Evolutionary conservation across 2,329 filamentous ascomycete genomes (phyloP), one percentile per base, ranked within the genome.

Genomic region (Bipolaris victoriae): DNA sequence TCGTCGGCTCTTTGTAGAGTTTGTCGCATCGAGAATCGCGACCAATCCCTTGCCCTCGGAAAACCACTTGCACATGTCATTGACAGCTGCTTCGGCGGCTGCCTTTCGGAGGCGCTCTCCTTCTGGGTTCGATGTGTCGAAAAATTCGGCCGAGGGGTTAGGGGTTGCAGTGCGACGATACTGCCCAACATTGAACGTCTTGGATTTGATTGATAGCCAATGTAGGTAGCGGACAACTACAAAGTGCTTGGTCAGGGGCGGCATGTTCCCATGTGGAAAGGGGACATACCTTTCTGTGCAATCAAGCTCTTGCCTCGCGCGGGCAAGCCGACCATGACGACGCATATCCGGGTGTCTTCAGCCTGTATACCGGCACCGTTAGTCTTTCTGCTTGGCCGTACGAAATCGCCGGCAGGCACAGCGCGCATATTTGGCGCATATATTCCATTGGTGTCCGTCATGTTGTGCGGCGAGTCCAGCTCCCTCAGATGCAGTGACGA

Each of bases 311-410:
- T 99, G 73, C 95, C 95, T 68, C 95, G 85, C 60, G 95, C 95
- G 53, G 95, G 95, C 75, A 99, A 84, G 66, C 95, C 95, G 59
- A 99, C 95, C 95, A 99, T 98, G 70, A 99, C 92, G 64, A 99
- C 93, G 78, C 94, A 98, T 81, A 99, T 96, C 77, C 91, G 91
- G 60, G 91, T 94, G 78, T 97, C 92, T 82, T 98, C 94, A 70
- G 90, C 91, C 91, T 96, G 90, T 64, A 93, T 85, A 72, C 89
- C 90, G 69, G 86, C 80, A 66, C 89, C 88, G 76, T 82, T 83
- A 80, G 80, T 79, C 68, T 73, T 80, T 68, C 72, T 74, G 63
- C 70, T 71, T 53, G 79, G 79, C 60, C 71, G 72, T 63, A 80
- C 75, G 56, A 80, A 77, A 48, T 81, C 78, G 65, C 78, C 79